These are phyloP conservation scores for Karstenula rhodostoma DNA, from an alignment of 2,329 filamentous ascomycete genomes.

Conservation along the genomic window DNA sequence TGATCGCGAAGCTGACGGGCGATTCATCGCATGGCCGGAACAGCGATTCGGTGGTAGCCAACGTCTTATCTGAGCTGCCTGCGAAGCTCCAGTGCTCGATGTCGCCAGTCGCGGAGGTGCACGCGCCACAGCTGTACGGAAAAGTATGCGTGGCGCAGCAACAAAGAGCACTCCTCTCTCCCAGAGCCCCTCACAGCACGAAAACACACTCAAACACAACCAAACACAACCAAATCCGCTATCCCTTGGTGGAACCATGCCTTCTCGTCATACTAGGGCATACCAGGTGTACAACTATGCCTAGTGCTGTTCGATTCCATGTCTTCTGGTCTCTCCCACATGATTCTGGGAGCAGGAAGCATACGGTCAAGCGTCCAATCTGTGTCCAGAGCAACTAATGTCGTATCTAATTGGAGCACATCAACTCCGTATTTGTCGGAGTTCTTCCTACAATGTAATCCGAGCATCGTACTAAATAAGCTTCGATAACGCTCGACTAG, in stretches of 20 bases:
- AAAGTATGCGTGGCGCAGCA: not conserved
- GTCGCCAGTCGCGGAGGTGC: not conserved
- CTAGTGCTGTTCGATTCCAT: not conserved
- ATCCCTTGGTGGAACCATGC: too few relatives aligned
- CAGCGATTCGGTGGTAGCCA: not conserved
- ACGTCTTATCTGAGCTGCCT: not conserved
- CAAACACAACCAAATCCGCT: too few relatives aligned
- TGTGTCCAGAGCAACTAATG: not conserved
- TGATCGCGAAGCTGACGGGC: conserved; percentile 49
- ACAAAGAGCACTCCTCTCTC: not conserved
- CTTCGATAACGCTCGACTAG: conserved; percentile 1
- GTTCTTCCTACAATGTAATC: conserved; percentile 2
- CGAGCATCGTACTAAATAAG: not conserved
- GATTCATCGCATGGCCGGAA: conserved; percentile 54
- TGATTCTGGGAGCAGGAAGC: not conserved
- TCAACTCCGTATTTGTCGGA: not conserved
- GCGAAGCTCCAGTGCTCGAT: not conserved
- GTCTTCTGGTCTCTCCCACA: not conserved
- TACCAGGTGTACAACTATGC: too few relatives aligned
- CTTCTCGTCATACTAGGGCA: too few relatives aligned
- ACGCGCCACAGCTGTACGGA: conserved; percentile 2
- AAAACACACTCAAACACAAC: too few relatives aligned
- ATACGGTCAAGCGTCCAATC: not conserved
- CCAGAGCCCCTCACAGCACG: too few relatives aligned
- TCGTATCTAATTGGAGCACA: not conserved